A percentile compares a stretch with the other conserved stretches of the same genome.
These are phyloP conservation scores for Pyrus hybrid DNA, from an alignment of 331 rosid species.

Conservation along the genomic window DNA sequence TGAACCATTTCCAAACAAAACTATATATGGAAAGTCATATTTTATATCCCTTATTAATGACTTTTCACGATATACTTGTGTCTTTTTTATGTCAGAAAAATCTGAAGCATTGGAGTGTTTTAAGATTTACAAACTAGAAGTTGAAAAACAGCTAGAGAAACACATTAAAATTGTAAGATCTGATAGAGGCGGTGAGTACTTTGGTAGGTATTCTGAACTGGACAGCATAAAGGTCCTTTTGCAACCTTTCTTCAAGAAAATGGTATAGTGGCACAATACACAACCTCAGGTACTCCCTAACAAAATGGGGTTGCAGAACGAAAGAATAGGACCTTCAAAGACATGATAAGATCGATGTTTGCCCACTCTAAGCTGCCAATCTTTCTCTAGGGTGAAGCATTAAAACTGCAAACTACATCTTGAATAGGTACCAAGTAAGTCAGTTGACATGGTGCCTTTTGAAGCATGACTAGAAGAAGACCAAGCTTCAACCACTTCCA, in stretches of 20 bases:
- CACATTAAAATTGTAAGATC: background rate
- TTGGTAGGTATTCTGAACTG: background rate
- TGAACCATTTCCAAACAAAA: too few relatives aligned
- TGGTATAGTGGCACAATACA: background rate
- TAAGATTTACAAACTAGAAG: background rate
- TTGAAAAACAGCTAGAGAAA: background rate
- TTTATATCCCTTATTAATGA: background rate
- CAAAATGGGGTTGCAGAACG: background rate
- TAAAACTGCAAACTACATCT: too few relatives aligned
- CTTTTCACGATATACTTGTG: background rate
- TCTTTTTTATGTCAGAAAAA: background rate
- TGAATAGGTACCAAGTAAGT: background rate
- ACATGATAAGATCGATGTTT: background rate
- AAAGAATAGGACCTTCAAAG: background rate
- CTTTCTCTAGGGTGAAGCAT: background rate
- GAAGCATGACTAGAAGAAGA: background rate
- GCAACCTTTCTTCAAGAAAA: background rate
- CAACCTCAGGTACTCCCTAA: background rate
- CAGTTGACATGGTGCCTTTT: fast-evolving
- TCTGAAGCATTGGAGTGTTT: background rate
- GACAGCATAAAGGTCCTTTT: background rate
- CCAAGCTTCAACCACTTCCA: too few relatives aligned
- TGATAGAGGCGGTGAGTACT: background rate
- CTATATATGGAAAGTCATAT: background rate
- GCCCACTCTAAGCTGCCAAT: too few relatives aligned